Evolutionary conservation across 2,329 filamentous ascomycete species (phyloP).

Genomic region (Penicillium brevicompactum): DNA sequence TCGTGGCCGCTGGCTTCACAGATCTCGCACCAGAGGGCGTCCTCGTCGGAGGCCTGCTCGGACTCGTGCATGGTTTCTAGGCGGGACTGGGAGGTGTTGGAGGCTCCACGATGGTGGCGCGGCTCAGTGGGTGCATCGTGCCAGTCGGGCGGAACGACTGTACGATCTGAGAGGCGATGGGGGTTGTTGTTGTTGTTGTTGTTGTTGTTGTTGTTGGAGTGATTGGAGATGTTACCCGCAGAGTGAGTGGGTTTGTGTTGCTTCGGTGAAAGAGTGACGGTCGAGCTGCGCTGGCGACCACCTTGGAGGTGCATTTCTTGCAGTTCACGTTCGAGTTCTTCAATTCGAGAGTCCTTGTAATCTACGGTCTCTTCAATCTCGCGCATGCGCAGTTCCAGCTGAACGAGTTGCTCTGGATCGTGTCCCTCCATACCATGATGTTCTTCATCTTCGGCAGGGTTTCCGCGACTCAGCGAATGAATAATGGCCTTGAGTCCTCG

Average conservation of each 20-base stretch:
- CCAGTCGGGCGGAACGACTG: conserved; percentile 46
- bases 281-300: conserved; percentile 38
- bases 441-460: conserved; percentile 33
- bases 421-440: conserved; percentile 40
- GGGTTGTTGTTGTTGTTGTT: conserved; percentile 33
- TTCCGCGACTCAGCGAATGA: conserved; percentile 80
- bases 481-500: conserved; percentile 96
- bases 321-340: conserved; percentile 82
- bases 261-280: conserved; percentile 36
- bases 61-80: conserved; percentile 45
- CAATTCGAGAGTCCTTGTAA: conserved; percentile 72
- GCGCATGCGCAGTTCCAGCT: conserved; percentile 76
- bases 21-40: conserved; percentile 87
- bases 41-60: conserved; percentile 66
- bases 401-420: conserved; percentile 59
- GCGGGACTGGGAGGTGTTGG: conserved; percentile 33
- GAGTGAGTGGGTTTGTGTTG: conserved; percentile 37
- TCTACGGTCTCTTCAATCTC: conserved; percentile 75
- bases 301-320: conserved; percentile 44
- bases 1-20: conserved; percentile 92
- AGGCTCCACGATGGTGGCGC: conserved; percentile 27
- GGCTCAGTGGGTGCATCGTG: conserved; percentile 34
- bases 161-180: conserved; percentile 46
- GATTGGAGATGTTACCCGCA: conserved; percentile 27
- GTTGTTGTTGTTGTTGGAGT: conserved; percentile 14